Conservation (phyloP, 164 flowering plant species). For the Stephania yunnanensis region DNA sequence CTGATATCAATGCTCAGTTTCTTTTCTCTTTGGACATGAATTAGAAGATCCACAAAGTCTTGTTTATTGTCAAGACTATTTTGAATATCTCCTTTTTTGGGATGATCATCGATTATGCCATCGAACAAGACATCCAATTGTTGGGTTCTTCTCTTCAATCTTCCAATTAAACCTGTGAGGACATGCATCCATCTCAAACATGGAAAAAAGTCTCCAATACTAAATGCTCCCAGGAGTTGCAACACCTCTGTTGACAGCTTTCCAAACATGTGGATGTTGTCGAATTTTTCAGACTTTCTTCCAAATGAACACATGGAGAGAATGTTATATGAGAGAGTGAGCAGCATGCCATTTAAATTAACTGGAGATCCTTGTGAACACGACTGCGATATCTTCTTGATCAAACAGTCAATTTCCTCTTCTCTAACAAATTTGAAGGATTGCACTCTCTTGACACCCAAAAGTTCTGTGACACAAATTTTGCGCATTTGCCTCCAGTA, state of each 20-base stretch:
- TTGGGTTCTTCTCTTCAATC: not conserved
- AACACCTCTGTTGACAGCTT: slow-evolving; percentile 8
- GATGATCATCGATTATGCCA: slow-evolving; percentile 8
- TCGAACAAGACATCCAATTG: slow-evolving; percentile 11
- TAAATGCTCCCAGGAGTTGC: not conserved
- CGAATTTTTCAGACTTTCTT: not conserved
- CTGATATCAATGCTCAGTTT: not conserved
- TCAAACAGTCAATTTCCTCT: too few species aligned
- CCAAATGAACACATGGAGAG: slow-evolving; percentile 9
- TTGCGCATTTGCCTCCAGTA: too few species aligned
- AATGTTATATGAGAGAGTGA: slow-evolving; percentile 1
- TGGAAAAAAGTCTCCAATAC: slow-evolving; percentile 12
- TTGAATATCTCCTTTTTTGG: not conserved
- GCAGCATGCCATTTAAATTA: slow-evolving; percentile 3
- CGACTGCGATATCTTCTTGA: too few species aligned
- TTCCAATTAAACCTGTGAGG: slow-evolving; percentile 8
- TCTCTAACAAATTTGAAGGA: too few species aligned
- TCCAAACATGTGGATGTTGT: slow-evolving; percentile 1
- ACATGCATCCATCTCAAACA: slow-evolving; percentile 9
- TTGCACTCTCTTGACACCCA: too few species aligned
- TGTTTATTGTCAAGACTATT: not conserved
- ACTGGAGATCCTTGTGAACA: not conserved
- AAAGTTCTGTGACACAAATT: too few species aligned
- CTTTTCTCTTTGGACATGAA: not conserved
- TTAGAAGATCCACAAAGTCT: slow-evolving; percentile 6